Base-by-base conservation (phyloP, 768 basidiomycete species). In the Boletus pseudo-olivaceus region DNA sequence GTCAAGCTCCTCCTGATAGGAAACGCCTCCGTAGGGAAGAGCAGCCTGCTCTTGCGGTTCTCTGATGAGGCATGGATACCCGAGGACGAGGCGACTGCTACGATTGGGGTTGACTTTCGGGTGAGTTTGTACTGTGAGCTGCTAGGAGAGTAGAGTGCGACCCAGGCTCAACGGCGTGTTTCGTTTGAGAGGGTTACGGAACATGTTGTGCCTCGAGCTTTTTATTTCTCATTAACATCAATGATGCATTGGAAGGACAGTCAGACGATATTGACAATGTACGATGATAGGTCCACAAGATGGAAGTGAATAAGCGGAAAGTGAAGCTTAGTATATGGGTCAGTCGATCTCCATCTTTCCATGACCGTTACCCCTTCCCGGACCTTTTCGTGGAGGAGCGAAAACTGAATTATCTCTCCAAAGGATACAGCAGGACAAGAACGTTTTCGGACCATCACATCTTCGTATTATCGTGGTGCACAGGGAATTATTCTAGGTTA, bases 251-350 rank as follows among this genome's bases (percentile, higher is more conserved):
- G 19, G 15, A 7, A 30, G 26, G 8, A 15, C 10, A 29, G n/a
- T 32, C 14, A 19, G 29, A 15, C 15, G 8, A 32, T 41, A 7
- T 10, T 56, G 42, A 61, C 47, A 0, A 34, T 37, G 44, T 29
- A 17, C n/a, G 33, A 27, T 8, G 55, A 48, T 68, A 89, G 90
- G 87, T 92, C 27, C 90, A 91, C 70, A 92, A 89, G 78, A 90
- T 93, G 90, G 84, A 88, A 23, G 78, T 91, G 46, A 83, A 84
- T 49, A 85, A 88, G 52, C 86, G 81, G 78, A 90, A 82, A 64
- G 88, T 92, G 60, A 98, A 98, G 73, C 76, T 99, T 17, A 93
- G 90, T 52, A 96, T 98, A 71, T 99, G 97, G 97, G 95, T 96
- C 62, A 57, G 87, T 72, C n/a, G 17, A 47, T 23, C 26, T 37